Evolutionary conservation across 148 eudicot genomes (phyloP), one percentile per base, ranked within the genome.

Genomic region (Dianthus caryophyllus): DNA sequence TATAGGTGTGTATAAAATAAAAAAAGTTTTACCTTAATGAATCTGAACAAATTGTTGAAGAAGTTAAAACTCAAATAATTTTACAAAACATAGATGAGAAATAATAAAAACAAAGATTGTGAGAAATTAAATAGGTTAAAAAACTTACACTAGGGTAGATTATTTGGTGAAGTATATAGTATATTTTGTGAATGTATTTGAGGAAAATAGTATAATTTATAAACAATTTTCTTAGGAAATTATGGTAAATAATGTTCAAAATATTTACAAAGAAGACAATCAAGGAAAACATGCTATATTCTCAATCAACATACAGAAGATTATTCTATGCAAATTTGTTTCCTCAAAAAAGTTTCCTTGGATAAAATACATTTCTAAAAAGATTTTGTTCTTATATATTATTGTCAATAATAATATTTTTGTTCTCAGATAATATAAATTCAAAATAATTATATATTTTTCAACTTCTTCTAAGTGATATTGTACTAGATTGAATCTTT

Each of bases 171-270:
- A 39, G n/a, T n/a, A n/a, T n/a, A n/a, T n/a, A n/a, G n/a, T 20
- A 41, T 22, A 24, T 12, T 43, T 63, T 4, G 51, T 33, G 25
- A 43, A 62, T 39, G 22, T 62, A 62, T 17, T 39, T 15, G 16
- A 39, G 12, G 20, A 22, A 62, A 13, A 21, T 11, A n/a, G 15
- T 33, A 65, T 61, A 47, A 30, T 33, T 15, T 24, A 0, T 16
- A 33, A 6, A 71, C 3, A 13, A 41, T 30, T 18, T 4, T 52
- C 2, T 20, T 2, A 43, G 13, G 2, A 24, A 17, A 31, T 33
- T 62, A 50, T 36, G 61, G 74, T 1, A 71, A 52, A 15, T 43
- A 17, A 12, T 64, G 33, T 30, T 56, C 6, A 26, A 38, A 50
- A 51, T 33, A 49, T 62, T 71, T 38, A 68, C 9, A 65, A 65